Base-by-base conservation (phyloP, 352 stramenopile genomes). In the Phytophthora litchii region DNA sequence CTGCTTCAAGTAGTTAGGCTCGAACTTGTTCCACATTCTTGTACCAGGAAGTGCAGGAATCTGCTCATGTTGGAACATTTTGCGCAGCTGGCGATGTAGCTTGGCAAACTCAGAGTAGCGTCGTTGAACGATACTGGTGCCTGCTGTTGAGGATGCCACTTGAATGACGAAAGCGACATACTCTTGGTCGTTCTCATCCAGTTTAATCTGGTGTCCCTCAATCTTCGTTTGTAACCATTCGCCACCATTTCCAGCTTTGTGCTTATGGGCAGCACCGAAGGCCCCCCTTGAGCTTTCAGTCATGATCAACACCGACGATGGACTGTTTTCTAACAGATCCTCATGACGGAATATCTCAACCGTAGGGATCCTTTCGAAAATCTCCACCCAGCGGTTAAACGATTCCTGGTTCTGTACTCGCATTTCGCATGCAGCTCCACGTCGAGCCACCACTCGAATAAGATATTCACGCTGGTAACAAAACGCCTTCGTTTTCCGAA, bases 21-120 rank as follows among this genome's bases (percentile, higher is more conserved):
- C 86, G 34, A 94, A 88, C 57, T 93, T 93, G 71, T 83, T 87
- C 83, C 83, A 95, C 66, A 95, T 84, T 32, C 86, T 74, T 13
- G 86, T 94, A 2, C 74, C 59, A 0, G 86, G 86, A 29, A 95
- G 64, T 3, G 62, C 53, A 17, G 86, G 86, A 23, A 95, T 67
- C 42, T 95, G 83, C 42, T 93, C 86, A 48, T 90, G 78, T 23
- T 78, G 82, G 29, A 92, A 89, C 51, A 90, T 80, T 51, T 91
- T 85, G 16, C 84, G 79, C 4, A 95, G 50, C 44, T 91, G 70
- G 35, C 71, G 83, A 64, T 95, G 84, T 20, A 95, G 69, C 40
- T 77, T 80, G 25, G 74, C 72, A 52, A 95, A 95, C 48, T 91
- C 76, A 16, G 81, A 93, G 69, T 91, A 92, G 6, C 86, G 82